Conservation (phyloP, 208 protist genomes). For the Tetramitus jugosus region DNA sequence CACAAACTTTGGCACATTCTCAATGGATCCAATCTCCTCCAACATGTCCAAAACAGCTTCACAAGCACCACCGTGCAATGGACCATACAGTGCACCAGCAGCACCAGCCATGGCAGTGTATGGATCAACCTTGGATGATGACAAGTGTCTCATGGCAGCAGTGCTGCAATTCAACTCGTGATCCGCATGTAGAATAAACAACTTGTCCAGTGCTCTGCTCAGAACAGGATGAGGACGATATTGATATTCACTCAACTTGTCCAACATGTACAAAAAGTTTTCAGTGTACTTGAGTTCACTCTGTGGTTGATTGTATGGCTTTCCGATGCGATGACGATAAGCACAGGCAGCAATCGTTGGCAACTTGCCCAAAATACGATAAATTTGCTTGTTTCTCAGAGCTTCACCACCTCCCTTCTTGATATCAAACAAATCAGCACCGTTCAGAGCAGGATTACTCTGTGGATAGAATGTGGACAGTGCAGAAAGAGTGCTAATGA, state of each 20-base stretch:
- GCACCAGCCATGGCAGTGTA: constrained; percentile 43
- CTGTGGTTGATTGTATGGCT: constrained; percentile 42
- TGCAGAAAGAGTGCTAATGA: neutral
- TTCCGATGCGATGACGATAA: constrained; percentile 52
- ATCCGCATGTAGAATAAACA: constrained; percentile 42
- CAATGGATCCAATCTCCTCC: constrained; percentile 48
- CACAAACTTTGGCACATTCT: constrained; percentile 43
- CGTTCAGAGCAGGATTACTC: neutral
- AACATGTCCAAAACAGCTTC: constrained; percentile 59
- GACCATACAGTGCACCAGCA: constrained; percentile 20
- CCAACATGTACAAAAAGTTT: constrained; percentile 66
- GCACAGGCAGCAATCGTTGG: constrained; percentile 61
- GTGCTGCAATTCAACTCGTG: constrained; percentile 67
- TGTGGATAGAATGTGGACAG: neutral
- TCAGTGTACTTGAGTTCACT: constrained; percentile 52
- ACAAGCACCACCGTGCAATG: constrained; percentile 29
- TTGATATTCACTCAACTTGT: neutral
- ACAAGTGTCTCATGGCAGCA: constrained; percentile 50
- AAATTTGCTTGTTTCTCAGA: constrained; percentile 24
- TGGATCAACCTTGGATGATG: neutral
- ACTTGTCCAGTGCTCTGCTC: neutral
- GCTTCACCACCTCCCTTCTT: constrained; percentile 7
- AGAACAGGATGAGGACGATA: constrained; percentile 14
- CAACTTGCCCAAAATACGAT: constrained; percentile 55
- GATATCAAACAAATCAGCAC: constrained; percentile 19